phyloP scores from a whole-genome alignment of 2,329 filamentous ascomycete species.

The Alternaria triticina region DNA sequence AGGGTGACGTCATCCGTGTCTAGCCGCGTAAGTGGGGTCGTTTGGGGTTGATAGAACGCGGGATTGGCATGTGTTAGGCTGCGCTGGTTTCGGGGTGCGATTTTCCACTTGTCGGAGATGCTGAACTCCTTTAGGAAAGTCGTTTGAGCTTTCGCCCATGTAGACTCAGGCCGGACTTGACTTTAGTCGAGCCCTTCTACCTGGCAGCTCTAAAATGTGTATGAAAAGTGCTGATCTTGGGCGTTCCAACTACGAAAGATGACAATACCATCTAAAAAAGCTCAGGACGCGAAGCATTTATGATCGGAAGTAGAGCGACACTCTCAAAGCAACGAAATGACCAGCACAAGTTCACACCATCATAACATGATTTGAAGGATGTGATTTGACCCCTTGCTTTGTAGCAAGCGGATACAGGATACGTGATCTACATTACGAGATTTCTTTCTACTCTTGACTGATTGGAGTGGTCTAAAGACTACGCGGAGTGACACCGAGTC shows the following conservation, averaged over 20 bases:
- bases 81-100: background rate
- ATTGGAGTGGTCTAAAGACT: background rate
- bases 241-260: background rate
- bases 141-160: background rate
- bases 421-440: background rate
- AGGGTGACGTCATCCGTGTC: conserved; percentile 30
- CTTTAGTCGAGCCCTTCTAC: background rate
- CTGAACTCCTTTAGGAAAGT: background rate
- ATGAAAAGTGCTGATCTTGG: background rate
- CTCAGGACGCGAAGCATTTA: no score
- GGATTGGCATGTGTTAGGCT: background rate
- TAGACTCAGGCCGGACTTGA: background rate
- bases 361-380: background rate
- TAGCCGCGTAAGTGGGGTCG: conserved; percentile 17
- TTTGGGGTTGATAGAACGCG: background rate
- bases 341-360: background rate
- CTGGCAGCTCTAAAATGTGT: background rate
- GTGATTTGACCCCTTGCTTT: background rate
- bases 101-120: background rate
- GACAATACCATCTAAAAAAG: background rate
- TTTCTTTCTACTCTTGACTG: background rate
- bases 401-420: background rate
- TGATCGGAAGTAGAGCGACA: background rate
- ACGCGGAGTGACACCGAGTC: background rate
- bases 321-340: background rate